Base-by-base conservation (phyloP, 73 alveolate genomes). In the Tetrahymena thermophila region DNA sequence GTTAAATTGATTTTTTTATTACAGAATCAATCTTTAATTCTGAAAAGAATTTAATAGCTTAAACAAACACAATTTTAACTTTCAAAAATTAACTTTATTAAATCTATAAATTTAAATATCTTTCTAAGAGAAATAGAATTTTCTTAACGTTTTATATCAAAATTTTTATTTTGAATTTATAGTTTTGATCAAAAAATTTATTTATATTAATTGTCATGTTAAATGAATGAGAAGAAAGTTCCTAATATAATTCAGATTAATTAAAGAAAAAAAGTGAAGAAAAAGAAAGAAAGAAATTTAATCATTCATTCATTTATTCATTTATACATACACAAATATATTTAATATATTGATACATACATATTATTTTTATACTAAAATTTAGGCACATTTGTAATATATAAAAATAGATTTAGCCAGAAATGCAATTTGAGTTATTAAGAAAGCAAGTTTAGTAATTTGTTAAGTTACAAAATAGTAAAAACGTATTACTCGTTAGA, bases 401-500 rank as follows among this genome's bases (percentile, higher is more conserved):
- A 40, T 6, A 43, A 43, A 19, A 50, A 50, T 50, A 2, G 3
- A 50, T 15, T 71, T 34, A n/a, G 37, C 17, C 40, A 11, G 23
- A 28, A n/a, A 71, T 71, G 89, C 37, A 71, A n/a, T 71, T 71
- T 71, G 89, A 71, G 23, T 71, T 71, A 71, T 71, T 71, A 71
- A 71, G 89, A 71, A 71, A 71, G 37, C 37, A 71, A 71, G 37
- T 71, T 31, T 31, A 71, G 31, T 13, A 71, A 71, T 71, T 71
- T 25, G 89, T 71, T 31, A 71, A 71, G 23, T 31, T 71, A 28
- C 37, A 71, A 71, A 71, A 71, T 31, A 35, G 89, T n/a, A 94
- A 94, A 38, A 95, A 93, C 44, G 85, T 89, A 25, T 85, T 95
- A 56, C 94, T 95, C 11, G 42, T 95, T 34, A 85, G 97, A 89